Conservation (phyloP, 306 rosid genomes). For the Trifolium fragiferum region DNA sequence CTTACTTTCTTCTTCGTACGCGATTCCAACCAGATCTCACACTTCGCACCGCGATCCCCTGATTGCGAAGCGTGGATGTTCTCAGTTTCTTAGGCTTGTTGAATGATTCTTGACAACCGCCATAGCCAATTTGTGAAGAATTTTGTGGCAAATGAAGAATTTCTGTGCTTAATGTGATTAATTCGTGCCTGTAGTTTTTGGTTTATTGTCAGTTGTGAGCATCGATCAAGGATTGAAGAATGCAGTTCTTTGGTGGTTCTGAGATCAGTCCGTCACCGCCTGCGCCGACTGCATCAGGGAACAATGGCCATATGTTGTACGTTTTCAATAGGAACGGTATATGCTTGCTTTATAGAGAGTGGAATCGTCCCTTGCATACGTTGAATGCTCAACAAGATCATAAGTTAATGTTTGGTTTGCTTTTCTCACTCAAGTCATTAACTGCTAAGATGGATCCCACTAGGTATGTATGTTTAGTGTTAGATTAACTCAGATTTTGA, state of each 20-base stretch:
- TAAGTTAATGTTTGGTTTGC: conserved; percentile 95
- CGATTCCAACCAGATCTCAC: background rate
- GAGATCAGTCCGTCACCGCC: conserved; percentile 99
- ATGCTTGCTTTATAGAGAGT: conserved; percentile 90
- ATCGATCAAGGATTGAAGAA: conserved; percentile 37
- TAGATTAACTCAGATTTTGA: too few species aligned
- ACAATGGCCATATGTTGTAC: conserved; percentile 95
- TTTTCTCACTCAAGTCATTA: conserved; percentile 91
- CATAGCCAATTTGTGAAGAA: too few species aligned
- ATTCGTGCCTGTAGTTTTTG: background rate
- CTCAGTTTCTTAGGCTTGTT: too few species aligned
- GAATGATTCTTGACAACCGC: too few species aligned
- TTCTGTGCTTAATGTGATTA: background rate
- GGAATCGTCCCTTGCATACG: conserved; percentile 93
- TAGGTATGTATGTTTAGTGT: conserved; percentile 32
- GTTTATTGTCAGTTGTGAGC: background rate
- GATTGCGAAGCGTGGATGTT: too few species aligned
- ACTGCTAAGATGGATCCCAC: conserved; percentile 98
- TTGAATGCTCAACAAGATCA: conserved; percentile 89
- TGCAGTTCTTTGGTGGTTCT: conserved; percentile 96
- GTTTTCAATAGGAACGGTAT: conserved; percentile 87
- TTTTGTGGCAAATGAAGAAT: background rate
- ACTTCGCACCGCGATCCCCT: background rate
- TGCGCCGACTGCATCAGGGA: conserved; percentile 73
- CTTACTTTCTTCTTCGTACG: background rate